Evolutionary conservation across 2,329 filamentous ascomycete species (phyloP).

Genomic region (Coniochaeta sp.): DNA sequence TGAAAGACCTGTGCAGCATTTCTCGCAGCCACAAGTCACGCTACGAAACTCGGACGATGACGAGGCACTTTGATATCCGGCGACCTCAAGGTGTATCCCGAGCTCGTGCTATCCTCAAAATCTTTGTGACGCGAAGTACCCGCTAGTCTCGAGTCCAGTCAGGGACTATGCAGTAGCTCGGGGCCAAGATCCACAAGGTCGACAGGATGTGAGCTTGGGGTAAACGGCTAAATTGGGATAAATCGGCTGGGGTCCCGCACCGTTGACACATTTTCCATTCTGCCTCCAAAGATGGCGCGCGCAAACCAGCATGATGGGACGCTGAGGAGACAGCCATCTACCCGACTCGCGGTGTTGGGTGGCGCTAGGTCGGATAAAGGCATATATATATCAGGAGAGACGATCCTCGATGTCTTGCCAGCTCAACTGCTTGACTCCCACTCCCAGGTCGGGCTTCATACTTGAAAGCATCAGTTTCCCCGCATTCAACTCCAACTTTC

Average conservation of each 20-base stretch:
- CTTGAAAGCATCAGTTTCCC: background rate
- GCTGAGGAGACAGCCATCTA: background rate
- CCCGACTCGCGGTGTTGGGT: background rate
- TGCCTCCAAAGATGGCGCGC: background rate
- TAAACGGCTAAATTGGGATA: constrained; percentile 3
- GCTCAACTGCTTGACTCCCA: no score
- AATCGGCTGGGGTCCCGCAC: constrained; percentile 3
- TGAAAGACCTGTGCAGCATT: no score
- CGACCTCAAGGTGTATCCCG: no score
- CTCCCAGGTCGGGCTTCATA: background rate
- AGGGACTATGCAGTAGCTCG: no score
- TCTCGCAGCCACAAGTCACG: no score
- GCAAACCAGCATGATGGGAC: background rate
- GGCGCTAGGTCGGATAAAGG: background rate
- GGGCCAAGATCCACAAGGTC: background rate
- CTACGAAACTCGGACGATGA: no score
- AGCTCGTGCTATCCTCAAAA: no score
- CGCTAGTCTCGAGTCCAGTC: background rate
- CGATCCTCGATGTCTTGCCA: background rate
- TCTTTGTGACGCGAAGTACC: no score
- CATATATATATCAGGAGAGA: background rate
- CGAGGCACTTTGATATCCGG: no score
- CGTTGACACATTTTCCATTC: background rate
- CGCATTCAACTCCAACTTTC: background rate
- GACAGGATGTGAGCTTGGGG: background rate